Evolutionary conservation across 306 rosid species (phyloP).

Genomic region (Ormosia semicastrata): DNA sequence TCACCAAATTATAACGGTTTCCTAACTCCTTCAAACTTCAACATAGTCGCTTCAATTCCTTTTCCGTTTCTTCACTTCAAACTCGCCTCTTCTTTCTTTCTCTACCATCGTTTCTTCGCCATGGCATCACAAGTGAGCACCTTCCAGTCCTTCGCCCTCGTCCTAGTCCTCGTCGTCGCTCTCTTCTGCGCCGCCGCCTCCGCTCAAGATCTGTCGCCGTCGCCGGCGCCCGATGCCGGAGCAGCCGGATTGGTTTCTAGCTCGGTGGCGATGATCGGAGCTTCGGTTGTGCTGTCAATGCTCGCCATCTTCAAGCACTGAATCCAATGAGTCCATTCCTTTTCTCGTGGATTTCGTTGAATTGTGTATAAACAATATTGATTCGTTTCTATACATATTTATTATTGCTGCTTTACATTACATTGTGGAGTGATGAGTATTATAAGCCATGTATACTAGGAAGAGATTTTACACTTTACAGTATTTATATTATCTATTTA

Average conservation of each 20-base stretch:
- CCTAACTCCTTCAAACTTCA: no score
- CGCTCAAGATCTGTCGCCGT: slow-evolving; percentile 41
- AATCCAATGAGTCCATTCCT: not conserved
- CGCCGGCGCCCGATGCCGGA: slow-evolving; percentile 36
- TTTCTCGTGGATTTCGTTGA: not conserved
- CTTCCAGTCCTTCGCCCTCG: not conserved
- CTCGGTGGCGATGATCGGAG: slow-evolving; percentile 34
- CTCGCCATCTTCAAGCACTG: slow-evolving; percentile 33
- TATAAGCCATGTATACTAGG: not conserved
- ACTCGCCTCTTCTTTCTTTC: no score
- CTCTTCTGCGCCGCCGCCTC: slow-evolving; percentile 26
- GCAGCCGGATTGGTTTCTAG: slow-evolving; percentile 18
- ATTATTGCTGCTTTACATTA: not conserved
- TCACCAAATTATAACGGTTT: no score
- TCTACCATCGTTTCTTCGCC: not conserved
- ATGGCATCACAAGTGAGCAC: slow-evolving; percentile 36
- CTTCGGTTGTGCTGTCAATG: slow-evolving; percentile 30
- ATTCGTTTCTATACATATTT: not conserved
- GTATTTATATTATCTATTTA: not conserved
- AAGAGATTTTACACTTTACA: not conserved
- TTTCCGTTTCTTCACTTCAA: not conserved
- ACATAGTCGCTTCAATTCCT: no score
- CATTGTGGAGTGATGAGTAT: not conserved
- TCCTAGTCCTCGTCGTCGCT: not conserved
- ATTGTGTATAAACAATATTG: not conserved